Conservation (phyloP, 106 monocot genomes). For the Chionographis japonica region DNA sequence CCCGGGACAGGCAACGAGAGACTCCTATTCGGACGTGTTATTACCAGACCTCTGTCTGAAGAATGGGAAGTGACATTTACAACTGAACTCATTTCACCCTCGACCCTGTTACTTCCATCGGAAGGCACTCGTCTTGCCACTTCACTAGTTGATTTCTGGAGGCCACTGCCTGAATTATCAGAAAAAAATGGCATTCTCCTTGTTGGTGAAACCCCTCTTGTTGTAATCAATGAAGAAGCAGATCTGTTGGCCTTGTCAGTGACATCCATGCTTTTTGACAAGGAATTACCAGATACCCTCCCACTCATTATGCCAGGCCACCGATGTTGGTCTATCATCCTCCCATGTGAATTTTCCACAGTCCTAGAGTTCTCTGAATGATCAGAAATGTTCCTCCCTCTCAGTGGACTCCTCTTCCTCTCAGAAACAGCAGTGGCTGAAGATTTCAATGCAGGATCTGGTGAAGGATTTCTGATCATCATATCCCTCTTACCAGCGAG, state of each 20-base stretch:
- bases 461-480: conserved; percentile 4
- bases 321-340: conserved; percentile 51
- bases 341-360: conserved; percentile 38
- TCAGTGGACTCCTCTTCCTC: conserved; percentile 61
- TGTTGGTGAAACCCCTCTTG: conserved; percentile 45
- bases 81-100: not conserved
- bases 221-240: conserved; percentile 13
- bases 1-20: conserved; percentile 24
- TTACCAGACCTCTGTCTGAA: conserved; percentile 8
- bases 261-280: conserved; percentile 40
- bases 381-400: conserved; percentile 50
- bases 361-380: conserved; percentile 64
- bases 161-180: conserved; percentile 15
- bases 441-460: conserved; percentile 34
- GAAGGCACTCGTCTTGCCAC: conserved; percentile 12
- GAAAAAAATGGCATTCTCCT: conserved; percentile 9
- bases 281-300: conserved; percentile 31
- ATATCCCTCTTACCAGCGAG: conserved; percentile 29
- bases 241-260: conserved; percentile 27
- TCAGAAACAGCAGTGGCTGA: conserved; percentile 17
- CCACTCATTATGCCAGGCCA: conserved; percentile 47
- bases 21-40: conserved; percentile 27
- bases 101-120: conserved; percentile 13
- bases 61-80: conserved; percentile 11
- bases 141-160: conserved; percentile 16